Evolutionary conservation across 768 basidiomycete genomes (phyloP).

Genomic region (Stropharia rugosoannulata): DNA sequence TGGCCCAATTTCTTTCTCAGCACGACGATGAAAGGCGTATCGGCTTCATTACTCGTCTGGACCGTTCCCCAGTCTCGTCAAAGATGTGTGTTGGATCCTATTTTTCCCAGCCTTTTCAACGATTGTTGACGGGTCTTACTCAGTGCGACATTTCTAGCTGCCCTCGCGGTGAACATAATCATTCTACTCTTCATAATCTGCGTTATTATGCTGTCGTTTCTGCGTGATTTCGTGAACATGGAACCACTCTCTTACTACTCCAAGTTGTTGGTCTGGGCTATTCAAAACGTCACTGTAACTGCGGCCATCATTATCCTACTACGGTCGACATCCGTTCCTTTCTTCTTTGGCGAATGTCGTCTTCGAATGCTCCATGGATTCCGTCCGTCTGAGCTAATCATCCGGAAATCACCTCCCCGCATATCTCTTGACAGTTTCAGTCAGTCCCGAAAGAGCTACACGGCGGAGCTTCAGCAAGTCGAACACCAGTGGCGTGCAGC

Average conservation of each 20-base stretch:
- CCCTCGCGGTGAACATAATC: constrained; percentile 22
- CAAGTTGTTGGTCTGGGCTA: constrained; percentile 21
- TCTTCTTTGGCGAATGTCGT: constrained; percentile 33
- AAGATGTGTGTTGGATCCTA: constrained; percentile 17
- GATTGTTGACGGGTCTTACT: not conserved
- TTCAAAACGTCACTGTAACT: constrained; percentile 24
- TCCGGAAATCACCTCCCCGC: constrained; percentile 23
- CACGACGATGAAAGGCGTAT: constrained; percentile 21
- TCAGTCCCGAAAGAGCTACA: constrained; percentile 2
- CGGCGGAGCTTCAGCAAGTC: constrained; percentile 16
- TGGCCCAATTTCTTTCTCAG: constrained; percentile 22
- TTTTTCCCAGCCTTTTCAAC: not conserved
- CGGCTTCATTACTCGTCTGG: constrained; percentile 30
- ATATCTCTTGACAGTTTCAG: not conserved
- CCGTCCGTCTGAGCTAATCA: constrained; percentile 27
- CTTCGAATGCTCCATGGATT: constrained; percentile 29
- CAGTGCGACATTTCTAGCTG: not conserved
- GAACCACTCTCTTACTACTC: constrained; percentile 6
- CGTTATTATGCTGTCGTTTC: constrained; percentile 17
- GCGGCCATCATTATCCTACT: constrained; percentile 26
- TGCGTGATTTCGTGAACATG: not conserved
- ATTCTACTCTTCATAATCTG: constrained; percentile 19
- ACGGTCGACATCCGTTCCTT: constrained; percentile 28
- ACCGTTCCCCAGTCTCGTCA: constrained; percentile 20
- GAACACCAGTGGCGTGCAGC: constrained; percentile 25